Conservation (phyloP, 306 rosid species). For the Elaeagnus macrophylla region DNA sequence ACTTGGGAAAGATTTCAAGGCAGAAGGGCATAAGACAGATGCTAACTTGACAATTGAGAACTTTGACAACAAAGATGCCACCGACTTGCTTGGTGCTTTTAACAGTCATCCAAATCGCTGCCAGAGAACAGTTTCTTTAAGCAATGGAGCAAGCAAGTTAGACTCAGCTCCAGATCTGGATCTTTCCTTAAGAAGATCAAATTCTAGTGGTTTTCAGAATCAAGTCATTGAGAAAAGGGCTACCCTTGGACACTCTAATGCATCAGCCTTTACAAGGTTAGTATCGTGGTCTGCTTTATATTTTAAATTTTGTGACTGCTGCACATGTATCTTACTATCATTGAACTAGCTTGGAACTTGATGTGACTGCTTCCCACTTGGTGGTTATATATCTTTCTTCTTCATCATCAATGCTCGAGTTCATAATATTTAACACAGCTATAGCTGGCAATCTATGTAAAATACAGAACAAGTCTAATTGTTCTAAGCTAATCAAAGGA, state of each 20-base stretch:
- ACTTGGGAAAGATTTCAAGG: slow-evolving; percentile 33
- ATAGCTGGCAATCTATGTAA: too few species aligned
- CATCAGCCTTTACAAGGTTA: slow-evolving; percentile 85
- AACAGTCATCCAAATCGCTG: slow-evolving; percentile 32
- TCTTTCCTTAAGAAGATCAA: slow-evolving; percentile 76
- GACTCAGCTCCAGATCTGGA: slow-evolving; percentile 58
- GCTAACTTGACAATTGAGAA: slow-evolving; percentile 39
- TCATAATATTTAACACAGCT: too few species aligned
- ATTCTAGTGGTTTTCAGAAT: slow-evolving; percentile 41
- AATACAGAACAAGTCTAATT: too few species aligned
- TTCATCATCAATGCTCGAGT: too few species aligned
- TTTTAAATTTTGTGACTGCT: background rate
- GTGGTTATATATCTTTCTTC: too few species aligned
- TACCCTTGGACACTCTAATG: slow-evolving; percentile 58
- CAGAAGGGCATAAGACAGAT: slow-evolving; percentile 30
- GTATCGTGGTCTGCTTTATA: slow-evolving; percentile 9
- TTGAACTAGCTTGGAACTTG: background rate
- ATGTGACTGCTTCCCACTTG: background rate
- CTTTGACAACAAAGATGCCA: slow-evolving; percentile 51
- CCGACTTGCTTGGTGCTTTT: slow-evolving; percentile 60
- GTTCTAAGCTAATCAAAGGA: too few species aligned
- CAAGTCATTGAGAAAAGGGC: slow-evolving; percentile 45
- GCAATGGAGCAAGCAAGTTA: slow-evolving; percentile 40
- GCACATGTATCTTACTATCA: background rate
- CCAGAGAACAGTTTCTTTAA: slow-evolving; percentile 35